Evolutionary conservation across 306 rosid genomes (phyloP), one percentile per base, ranked within the genome.

Genomic region (Ormosia semicastrata): DNA sequence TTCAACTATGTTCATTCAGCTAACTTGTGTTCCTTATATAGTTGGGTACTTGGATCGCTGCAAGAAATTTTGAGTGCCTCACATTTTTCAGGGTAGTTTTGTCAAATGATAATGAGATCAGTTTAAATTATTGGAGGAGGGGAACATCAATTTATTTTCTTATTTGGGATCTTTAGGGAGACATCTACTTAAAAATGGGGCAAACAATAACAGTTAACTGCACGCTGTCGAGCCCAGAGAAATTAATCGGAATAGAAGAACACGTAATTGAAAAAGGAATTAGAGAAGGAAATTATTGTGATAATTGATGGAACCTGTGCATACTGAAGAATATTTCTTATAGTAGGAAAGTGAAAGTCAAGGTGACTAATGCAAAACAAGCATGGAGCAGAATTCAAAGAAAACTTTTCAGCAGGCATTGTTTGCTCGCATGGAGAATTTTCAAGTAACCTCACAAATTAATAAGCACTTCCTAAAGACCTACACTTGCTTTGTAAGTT

Each of bases 31-130:
- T 73, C 64, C 50, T 47, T 44, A 39, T 73, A 6, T 7, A 3
- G 56, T 40, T 72, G 52, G 73, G 4, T 7, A 3, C 40, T 47
- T 68, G 52, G 73, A 66, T 73, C 69, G 63, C 5, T 66, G 72
- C 36, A 44, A n/a, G 59, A 63, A 50, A 49, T 29, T 5, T 36
- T 49, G 8, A 50, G 70, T n/a, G 64, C 82, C 89, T 65, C 67
- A 83, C 62, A 79, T 70, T 71, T 59, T 66, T 3, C 15, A 39
- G 86, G 81, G 65, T 66, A 82, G 69, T 32, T 59, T 86, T 59
- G 87, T 72, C 83, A 69, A 71, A 1, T 33, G 58, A 41, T 72
- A 68, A 52, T 32, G 46, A 54, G 69, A 56, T 75, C 32, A 54
- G 50, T 71, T 81, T 34, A 65, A 56, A 81, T 74, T 41, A 69